Conservation (phyloP, 345 rosid genomes). For the Aethionema arabicum region DNA sequence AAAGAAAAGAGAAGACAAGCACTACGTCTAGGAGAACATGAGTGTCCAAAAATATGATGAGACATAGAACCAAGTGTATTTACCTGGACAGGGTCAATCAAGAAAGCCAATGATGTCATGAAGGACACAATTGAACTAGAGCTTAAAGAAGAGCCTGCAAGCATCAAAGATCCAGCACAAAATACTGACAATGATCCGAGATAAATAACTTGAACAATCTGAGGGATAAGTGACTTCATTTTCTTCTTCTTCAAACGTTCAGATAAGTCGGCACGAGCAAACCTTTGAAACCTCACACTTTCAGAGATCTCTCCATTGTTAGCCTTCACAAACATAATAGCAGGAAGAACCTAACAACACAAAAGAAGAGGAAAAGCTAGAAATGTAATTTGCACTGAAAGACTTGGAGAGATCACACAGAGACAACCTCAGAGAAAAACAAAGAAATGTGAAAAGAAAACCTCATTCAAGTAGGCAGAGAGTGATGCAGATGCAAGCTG, state of each 20-base stretch:
- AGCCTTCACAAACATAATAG: conserved; percentile 86
- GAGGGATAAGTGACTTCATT: conserved; percentile 91
- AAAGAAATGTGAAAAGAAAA: conserved; percentile 26
- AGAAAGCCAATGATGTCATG: conserved; percentile 69
- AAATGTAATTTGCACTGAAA: neutral
- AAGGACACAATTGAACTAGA: conserved; percentile 71
- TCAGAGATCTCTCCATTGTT: conserved; percentile 80
- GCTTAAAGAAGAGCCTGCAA: conserved; percentile 64
- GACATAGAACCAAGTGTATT: conserved; percentile 10
- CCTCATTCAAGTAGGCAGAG: conserved; percentile 89
- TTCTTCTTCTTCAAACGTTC: conserved; percentile 71
- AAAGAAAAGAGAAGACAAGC: neutral
- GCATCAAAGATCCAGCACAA: conserved; percentile 67
- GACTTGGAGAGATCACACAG: neutral
- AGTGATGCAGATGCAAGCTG: conserved; percentile 66
- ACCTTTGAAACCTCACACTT: conserved; percentile 66
- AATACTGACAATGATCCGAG: conserved; percentile 66
- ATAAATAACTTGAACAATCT: conserved; percentile 68
- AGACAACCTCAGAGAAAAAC: conserved; percentile 2
- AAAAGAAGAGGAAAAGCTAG: neutral
- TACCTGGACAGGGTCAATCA: conserved; percentile 94
- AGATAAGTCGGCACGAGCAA: conserved; percentile 63
- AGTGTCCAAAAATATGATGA: too few species aligned
- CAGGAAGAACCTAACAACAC: conserved; percentile 67
- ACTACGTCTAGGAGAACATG: too few species aligned